Percentiles rank a stretch among this genome's conserved stretches.
Evolutionary conservation across 495 filamentous ascomycete species (phyloP).

Genomic region (Aspergillus nidulans): DNA sequence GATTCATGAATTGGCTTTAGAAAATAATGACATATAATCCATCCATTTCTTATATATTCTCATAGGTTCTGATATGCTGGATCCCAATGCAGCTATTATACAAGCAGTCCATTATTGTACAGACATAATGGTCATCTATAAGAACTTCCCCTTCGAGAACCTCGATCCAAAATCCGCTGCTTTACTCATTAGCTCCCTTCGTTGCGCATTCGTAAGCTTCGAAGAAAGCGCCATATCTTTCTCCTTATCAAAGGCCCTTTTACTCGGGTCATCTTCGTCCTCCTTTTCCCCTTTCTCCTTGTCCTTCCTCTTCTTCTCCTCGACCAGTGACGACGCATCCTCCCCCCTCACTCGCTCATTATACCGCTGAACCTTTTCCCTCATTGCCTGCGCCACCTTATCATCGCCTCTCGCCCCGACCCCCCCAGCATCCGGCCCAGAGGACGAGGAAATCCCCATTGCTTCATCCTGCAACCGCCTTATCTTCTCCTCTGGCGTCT

Average conservation of each 20-base stretch:
- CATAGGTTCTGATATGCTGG: neutral
- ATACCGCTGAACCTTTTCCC: slow-evolving; percentile 55
- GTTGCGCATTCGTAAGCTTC: slow-evolving; percentile 67
- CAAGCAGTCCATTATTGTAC: neutral
- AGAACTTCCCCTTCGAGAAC: slow-evolving; percentile 72
- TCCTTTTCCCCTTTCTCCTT: slow-evolving; percentile 54
- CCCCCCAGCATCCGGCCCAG: neutral
- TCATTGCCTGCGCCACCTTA: slow-evolving; percentile 35
- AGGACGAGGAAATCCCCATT: slow-evolving; percentile 56
- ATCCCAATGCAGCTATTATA: neutral
- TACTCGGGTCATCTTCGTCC: slow-evolving; percentile 90
- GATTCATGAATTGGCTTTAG: slow-evolving; percentile 6
- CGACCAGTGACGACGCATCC: slow-evolving; percentile 58
- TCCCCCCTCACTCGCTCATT: slow-evolving; percentile 60
- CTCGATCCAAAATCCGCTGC: slow-evolving; percentile 78
- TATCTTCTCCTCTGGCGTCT: slow-evolving; percentile 84
- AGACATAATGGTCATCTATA: slow-evolving; percentile 13
- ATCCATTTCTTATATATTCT: neutral
- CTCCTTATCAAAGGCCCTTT: slow-evolving; percentile 82
- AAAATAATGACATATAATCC: slow-evolving; percentile 1
- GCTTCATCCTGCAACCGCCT: slow-evolving; percentile 77
- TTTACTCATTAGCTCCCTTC: slow-evolving; percentile 72
- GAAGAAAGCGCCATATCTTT: slow-evolving; percentile 85
- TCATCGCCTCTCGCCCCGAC: slow-evolving; percentile 20
- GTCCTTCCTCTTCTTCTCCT: slow-evolving; percentile 39